Percentiles rank a stretch among this genome's conserved stretches.
These are phyloP conservation scores for Skeletonema costatum DNA, from an alignment of 108 stramenopile species.

Conservation along the genomic window DNA sequence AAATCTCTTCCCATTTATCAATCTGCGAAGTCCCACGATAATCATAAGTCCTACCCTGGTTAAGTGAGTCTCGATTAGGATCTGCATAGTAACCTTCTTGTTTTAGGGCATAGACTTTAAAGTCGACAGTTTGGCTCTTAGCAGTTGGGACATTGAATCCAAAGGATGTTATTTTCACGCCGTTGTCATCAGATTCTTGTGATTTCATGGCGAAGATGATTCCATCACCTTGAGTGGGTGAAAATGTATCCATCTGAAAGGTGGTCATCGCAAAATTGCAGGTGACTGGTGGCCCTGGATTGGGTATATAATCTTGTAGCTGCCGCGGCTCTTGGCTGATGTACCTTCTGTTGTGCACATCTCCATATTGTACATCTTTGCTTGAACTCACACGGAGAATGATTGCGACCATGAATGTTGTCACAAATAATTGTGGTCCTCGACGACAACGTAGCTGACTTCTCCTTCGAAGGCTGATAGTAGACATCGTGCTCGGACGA, in stretches of 20 bases:
- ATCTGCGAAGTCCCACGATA: slow-evolving; percentile 13
- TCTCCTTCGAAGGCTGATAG: not conserved
- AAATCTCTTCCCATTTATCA: slow-evolving; percentile 10
- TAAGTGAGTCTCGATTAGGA: not conserved
- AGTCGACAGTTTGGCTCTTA: not conserved
- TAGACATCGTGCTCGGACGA: not conserved
- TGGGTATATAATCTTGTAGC: not conserved
- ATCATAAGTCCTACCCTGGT: slow-evolving; percentile 4
- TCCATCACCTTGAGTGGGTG: not conserved
- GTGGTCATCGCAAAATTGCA: not conserved
- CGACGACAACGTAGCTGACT: not conserved
- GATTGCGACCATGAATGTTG: not conserved
- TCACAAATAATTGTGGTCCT: not conserved
- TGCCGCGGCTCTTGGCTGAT: not conserved
- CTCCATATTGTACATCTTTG: not conserved
- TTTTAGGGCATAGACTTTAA: slow-evolving; percentile 32
- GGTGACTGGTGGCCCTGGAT: not conserved
- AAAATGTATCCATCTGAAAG: not conserved
- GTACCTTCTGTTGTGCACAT: not conserved
- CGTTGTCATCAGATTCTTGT: not conserved
- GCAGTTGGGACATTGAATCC: slow-evolving; percentile 20
- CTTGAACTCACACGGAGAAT: not conserved
- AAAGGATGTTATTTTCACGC: slow-evolving; percentile 20
- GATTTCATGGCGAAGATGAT: slow-evolving; percentile 4
- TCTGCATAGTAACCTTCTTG: slow-evolving; percentile 22